Conservation (phyloP, 1,139 yeast genomes). For the Diutina sp. region DNA sequence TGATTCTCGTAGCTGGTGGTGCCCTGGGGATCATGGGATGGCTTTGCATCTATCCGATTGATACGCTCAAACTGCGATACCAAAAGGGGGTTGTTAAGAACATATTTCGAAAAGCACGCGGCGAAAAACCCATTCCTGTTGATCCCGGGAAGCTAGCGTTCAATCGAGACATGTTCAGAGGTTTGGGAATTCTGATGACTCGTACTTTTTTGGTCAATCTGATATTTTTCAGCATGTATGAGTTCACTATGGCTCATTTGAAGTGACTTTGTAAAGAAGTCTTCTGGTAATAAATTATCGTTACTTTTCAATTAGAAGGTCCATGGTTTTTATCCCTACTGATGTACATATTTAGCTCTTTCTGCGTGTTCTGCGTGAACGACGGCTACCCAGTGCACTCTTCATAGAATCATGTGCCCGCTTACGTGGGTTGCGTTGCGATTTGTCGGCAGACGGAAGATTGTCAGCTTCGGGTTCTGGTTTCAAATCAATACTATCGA, state of each 20-base stretch:
- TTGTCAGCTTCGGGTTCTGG: not conserved
- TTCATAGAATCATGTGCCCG: not conserved
- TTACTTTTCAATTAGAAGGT: too few species aligned
- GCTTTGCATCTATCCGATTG: constrained; percentile 67
- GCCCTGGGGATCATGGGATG: constrained; percentile 64
- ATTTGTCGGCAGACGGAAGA: not conserved
- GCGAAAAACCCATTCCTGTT: constrained; percentile 22
- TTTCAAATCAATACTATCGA: not conserved
- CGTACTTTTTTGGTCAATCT: constrained; percentile 64
- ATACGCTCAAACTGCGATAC: constrained; percentile 61
- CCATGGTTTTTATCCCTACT: not conserved
- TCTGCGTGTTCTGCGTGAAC: not conserved
- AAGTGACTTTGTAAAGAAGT: too few species aligned
- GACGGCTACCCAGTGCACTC: not conserved
- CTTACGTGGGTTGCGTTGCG: not conserved
- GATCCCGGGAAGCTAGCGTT: constrained; percentile 22
- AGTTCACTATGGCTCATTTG: constrained; percentile 42
- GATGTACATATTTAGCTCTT: not conserved
- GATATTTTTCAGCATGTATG: constrained; percentile 66
- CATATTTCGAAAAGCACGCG: constrained; percentile 39
- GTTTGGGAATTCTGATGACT: constrained; percentile 60
- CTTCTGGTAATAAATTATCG: not conserved
- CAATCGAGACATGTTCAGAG: constrained; percentile 49
- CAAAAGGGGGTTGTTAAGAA: constrained; percentile 66
- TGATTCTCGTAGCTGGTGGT: constrained; percentile 58